Conservation (phyloP, 2,329 filamentous ascomycete genomes). For the Elsinoe batatas region DNA sequence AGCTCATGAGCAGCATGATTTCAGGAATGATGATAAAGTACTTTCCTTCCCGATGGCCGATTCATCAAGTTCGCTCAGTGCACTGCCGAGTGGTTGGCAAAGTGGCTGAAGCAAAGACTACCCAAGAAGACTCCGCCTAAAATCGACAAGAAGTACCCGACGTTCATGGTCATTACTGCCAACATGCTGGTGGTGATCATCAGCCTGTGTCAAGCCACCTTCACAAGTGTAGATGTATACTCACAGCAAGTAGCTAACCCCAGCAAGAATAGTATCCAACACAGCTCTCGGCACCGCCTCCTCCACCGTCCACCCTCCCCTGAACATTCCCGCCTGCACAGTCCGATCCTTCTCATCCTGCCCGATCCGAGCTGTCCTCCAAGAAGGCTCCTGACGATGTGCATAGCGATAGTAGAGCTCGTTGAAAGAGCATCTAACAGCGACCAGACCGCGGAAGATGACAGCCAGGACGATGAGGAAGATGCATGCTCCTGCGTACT, state of each 20-base stretch:
- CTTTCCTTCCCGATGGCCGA: too few species aligned
- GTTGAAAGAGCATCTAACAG: slow-evolving; percentile 25
- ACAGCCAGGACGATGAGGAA: slow-evolving; percentile 73
- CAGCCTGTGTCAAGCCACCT: too few species aligned
- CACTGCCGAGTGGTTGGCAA: slow-evolving; percentile 32
- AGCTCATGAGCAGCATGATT: too few species aligned
- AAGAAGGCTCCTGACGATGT: not conserved
- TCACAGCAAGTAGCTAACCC: slow-evolving; percentile 76
- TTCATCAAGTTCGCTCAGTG: not conserved
- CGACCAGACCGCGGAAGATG: slow-evolving; percentile 60
- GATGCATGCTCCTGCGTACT: slow-evolving; percentile 83
- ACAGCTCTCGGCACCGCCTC: slow-evolving; percentile 58
- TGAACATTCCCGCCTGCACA: not conserved
- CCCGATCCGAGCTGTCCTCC: not conserved
- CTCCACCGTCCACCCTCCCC: slow-evolving; percentile 42
- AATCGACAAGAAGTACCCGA: slow-evolving; percentile 76
- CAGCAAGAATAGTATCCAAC: slow-evolving; percentile 60
- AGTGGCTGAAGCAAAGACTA: slow-evolving; percentile 70
- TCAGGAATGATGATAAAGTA: too few species aligned
- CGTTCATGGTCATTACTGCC: slow-evolving; percentile 81
- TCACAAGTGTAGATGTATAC: too few species aligned
- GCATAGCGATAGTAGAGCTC: not conserved
- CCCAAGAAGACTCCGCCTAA: slow-evolving; percentile 71
- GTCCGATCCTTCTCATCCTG: not conserved
- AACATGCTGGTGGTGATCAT: too few species aligned